Evolutionary conservation across 1,284 basidiomycete species (phyloP).

Genomic region (Rhodotorula sp.): DNA sequence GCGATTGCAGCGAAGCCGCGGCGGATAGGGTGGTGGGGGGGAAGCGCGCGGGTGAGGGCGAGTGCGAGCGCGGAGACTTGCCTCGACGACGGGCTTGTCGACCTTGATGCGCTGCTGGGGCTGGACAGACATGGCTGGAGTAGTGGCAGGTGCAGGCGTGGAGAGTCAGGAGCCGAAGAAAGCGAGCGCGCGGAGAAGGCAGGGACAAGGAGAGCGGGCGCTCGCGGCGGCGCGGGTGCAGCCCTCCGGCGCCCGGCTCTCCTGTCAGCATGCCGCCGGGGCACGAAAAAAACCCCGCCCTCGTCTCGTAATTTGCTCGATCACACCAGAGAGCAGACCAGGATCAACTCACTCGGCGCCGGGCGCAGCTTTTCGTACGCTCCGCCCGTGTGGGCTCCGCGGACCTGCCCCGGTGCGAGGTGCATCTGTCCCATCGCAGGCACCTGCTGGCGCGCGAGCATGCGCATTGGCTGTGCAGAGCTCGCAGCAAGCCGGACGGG

Average conservation of each 20-base stretch:
- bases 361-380: slow-evolving; percentile 7
- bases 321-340: background rate
- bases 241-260: slow-evolving; percentile 44
- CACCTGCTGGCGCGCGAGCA: background rate
- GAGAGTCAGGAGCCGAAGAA: background rate
- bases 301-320: too few relatives aligned
- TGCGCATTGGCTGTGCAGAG: background rate
- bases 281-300: too few relatives aligned
- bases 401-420: background rate
- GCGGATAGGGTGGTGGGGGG: background rate
- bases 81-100: slow-evolving; percentile 89
- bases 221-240: background rate
- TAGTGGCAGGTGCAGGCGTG: background rate
- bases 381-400: background rate
- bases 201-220: background rate
- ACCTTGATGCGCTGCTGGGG: slow-evolving; percentile 66
- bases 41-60: background rate
- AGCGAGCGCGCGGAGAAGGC: slow-evolving; percentile 4
- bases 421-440: background rate
- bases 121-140: slow-evolving; percentile 32
- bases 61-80: slow-evolving; percentile 49
- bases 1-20: background rate
- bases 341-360: background rate
- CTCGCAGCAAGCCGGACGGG: background rate
- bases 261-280: too few relatives aligned